phyloP scores from a whole-genome alignment of 225 moss, liverwort and hornwort species.

The Bryum argenteum region DNA sequence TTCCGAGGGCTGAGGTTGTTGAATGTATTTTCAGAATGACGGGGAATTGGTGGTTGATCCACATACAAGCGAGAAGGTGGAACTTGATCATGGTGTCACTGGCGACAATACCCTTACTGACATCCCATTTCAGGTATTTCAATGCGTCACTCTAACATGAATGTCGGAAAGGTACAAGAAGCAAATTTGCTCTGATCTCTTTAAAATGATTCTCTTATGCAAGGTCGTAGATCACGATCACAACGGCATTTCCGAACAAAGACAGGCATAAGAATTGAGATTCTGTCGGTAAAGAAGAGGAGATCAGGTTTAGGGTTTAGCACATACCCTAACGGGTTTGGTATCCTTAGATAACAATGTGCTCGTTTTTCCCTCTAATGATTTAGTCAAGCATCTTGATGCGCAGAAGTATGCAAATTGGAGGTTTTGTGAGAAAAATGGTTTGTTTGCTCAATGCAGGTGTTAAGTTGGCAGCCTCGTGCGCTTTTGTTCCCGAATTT shows the following conservation, averaged over 20 bases:
- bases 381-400: conserved; percentile 1
- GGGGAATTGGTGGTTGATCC: conserved; percentile 52
- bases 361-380: background rate
- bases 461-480: conserved; percentile 93
- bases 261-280: background rate
- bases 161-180: background rate
- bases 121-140: conserved; percentile 79
- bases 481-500: conserved; percentile 86
- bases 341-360: background rate
- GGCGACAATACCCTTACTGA: conserved; percentile 63
- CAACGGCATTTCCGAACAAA: background rate
- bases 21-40: conserved; percentile 38
- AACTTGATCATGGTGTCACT: conserved; percentile 67
- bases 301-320: background rate
- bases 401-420: background rate
- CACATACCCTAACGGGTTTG: too few relatives aligned
- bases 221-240: background rate
- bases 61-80: conserved; percentile 34
- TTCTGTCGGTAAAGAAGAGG: background rate
- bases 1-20: conserved; percentile 20
- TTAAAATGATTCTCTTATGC: background rate
- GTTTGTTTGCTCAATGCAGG: conserved; percentile 41
- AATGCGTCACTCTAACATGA: background rate
- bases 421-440: conserved; percentile 13
- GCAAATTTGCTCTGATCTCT: background rate